Conservation (phyloP, 2,329 filamentous ascomycete species). For the Phaeoacremonium minimum region DNA sequence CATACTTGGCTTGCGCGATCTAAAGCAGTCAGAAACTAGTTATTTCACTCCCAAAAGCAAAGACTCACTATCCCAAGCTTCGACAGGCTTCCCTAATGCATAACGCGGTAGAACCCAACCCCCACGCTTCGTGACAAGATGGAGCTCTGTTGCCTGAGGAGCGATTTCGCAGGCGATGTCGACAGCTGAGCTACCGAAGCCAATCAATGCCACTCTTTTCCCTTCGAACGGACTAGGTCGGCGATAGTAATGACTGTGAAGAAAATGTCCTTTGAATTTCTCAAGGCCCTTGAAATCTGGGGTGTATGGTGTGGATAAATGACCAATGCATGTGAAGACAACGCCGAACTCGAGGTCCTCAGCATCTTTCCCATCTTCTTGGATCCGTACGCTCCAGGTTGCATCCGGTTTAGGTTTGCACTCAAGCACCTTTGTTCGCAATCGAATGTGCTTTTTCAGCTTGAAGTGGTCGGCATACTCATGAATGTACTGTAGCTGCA, state of each 20-base stretch:
- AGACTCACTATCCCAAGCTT: slow-evolving; percentile 28
- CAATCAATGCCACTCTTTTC: slow-evolving; percentile 29
- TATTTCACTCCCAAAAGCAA: too few relatives aligned
- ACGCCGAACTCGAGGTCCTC: slow-evolving; percentile 24
- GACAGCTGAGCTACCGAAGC: slow-evolving; percentile 30
- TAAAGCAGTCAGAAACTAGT: too few relatives aligned
- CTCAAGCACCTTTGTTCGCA: slow-evolving; percentile 23
- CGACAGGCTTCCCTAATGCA: slow-evolving; percentile 26
- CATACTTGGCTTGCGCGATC: slow-evolving; percentile 21
- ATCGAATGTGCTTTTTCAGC: slow-evolving; percentile 24
- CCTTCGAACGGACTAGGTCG: slow-evolving; percentile 24
- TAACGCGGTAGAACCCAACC: slow-evolving; percentile 32
- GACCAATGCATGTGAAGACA: slow-evolving; percentile 28
- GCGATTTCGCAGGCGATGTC: slow-evolving; percentile 32
- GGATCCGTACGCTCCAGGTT: slow-evolving; percentile 22
- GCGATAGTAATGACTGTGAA: slow-evolving; percentile 32
- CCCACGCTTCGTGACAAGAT: slow-evolving; percentile 29
- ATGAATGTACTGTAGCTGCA: slow-evolving; percentile 26
- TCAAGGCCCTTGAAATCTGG: slow-evolving; percentile 24
- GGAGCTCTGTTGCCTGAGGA: slow-evolving; percentile 23
- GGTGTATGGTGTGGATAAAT: slow-evolving; percentile 21
- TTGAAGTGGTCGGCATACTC: slow-evolving; percentile 30
- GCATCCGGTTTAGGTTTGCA: slow-evolving; percentile 19
- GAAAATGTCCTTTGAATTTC: slow-evolving; percentile 23
- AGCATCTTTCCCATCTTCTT: slow-evolving; percentile 7